phyloP scores from a whole-genome alignment of 2,329 filamentous ascomycete genomes.

The Colletotrichum scovillei region DNA sequence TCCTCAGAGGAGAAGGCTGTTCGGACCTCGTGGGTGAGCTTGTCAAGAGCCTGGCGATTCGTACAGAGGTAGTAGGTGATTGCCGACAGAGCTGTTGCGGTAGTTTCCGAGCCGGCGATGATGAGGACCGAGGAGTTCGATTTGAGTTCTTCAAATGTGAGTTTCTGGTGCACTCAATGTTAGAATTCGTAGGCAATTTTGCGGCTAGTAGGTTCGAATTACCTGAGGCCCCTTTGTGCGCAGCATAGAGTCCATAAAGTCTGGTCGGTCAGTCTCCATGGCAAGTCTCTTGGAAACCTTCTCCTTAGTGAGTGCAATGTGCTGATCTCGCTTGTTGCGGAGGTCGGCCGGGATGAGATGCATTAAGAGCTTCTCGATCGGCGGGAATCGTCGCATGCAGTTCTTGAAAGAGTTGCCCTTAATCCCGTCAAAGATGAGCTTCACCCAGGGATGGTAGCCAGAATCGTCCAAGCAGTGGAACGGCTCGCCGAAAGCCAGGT shows the following conservation, averaged over 20 bases:
- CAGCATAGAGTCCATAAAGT: constrained; percentile 25
- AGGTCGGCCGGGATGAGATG: neutral
- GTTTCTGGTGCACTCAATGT: neutral
- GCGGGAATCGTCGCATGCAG: neutral
- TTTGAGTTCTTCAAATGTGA: constrained; percentile 26
- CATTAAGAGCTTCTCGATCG: neutral
- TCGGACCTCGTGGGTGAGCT: constrained; percentile 48
- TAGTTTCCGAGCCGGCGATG: constrained; percentile 27
- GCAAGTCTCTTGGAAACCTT: constrained; percentile 18
- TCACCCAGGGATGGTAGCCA: constrained; percentile 35
- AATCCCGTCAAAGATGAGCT: constrained; percentile 29
- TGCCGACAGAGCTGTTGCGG: constrained; percentile 16
- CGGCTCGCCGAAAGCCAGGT: constrained; percentile 37
- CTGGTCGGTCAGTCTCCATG: neutral
- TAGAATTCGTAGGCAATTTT: no score
- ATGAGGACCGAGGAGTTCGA: constrained; percentile 22
- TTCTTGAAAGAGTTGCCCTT: neutral
- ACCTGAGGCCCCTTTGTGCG: constrained; percentile 23
- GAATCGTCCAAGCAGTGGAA: constrained; percentile 34
- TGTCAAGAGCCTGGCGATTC: constrained; percentile 18
- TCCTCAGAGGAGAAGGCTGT: constrained; percentile 43
- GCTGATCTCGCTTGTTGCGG: neutral
- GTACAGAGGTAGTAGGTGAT: constrained; percentile 12
- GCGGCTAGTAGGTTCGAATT: no score
- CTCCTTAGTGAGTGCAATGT: neutral